Percentiles rank a stretch among this genome's conserved stretches.
phyloP scores from a whole-genome alignment of 306 rosid genomes.

The Luffa acutangula region DNA sequence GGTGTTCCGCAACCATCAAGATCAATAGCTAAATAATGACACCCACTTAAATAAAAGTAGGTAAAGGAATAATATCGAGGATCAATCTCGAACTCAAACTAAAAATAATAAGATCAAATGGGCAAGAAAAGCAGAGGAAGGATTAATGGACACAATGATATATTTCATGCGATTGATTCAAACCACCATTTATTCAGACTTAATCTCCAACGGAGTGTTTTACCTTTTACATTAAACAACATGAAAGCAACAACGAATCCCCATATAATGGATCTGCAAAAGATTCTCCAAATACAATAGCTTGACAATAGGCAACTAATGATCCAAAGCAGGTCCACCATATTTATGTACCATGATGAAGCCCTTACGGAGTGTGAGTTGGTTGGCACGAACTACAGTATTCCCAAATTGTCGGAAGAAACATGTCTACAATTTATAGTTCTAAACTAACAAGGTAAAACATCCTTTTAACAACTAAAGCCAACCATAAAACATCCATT shows the following conservation, averaged over 20 bases:
- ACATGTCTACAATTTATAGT: constrained; percentile 41
- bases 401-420: constrained; percentile 85
- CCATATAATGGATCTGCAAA: constrained; percentile 55
- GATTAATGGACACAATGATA: background rate
- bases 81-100: background rate
- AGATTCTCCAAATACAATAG: background rate
- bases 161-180: background rate
- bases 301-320: background rate
- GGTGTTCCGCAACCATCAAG: background rate
- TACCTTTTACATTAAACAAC: constrained; percentile 90
- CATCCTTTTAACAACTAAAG: no score
- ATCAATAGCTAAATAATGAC: background rate
- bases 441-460: no score
- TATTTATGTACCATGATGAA: constrained; percentile 52
- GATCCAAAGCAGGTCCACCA: background rate
- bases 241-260: constrained; percentile 93
- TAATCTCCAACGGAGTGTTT: background rate
- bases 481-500: no score
- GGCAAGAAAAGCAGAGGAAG: background rate
- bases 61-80: background rate
- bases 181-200: background rate
- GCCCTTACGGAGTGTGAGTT: constrained; percentile 84
- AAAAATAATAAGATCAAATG: background rate
- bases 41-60: background rate
- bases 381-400: constrained; percentile 79